These are phyloP conservation scores for Wickerhamiella qilinensis DNA, from an alignment of 805 yeast species.

Conservation along the genomic window DNA sequence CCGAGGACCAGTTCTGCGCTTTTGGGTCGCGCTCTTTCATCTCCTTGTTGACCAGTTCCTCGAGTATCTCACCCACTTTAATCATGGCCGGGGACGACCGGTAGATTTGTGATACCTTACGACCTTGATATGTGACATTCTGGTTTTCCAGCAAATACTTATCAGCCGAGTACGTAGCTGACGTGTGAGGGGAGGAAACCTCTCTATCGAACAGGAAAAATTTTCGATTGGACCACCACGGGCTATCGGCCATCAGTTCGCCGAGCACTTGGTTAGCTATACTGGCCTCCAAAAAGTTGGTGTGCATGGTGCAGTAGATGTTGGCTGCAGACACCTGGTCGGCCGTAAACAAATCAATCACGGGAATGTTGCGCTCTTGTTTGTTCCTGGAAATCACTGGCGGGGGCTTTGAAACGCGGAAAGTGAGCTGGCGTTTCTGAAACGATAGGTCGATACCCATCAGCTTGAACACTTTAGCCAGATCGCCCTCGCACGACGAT, in stretches of 20 bases:
- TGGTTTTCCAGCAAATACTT: slow-evolving; percentile 8
- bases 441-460: slow-evolving; percentile 17
- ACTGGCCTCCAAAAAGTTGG: slow-evolving; percentile 35
- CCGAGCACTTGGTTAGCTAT: slow-evolving; percentile 31
- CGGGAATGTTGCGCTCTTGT: neutral
- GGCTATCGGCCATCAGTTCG: slow-evolving; percentile 28
- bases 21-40: slow-evolving; percentile 14
- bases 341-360: slow-evolving; percentile 31
- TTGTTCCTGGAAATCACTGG: neutral
- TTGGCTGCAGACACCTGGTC: slow-evolving; percentile 29
- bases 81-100: slow-evolving; percentile 28
- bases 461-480: slow-evolving; percentile 27
- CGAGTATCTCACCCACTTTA: slow-evolving; percentile 25
- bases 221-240: slow-evolving; percentile 26
- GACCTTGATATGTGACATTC: slow-evolving; percentile 26
- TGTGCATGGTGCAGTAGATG: slow-evolving; percentile 35
- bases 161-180: slow-evolving; percentile 25
- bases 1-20: slow-evolving; percentile 32
- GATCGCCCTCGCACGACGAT: slow-evolving; percentile 36
- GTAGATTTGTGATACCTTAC: slow-evolving; percentile 16
- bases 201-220: slow-evolving; percentile 49
- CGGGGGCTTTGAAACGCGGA: slow-evolving; percentile 4
- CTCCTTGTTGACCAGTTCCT: slow-evolving; percentile 27
- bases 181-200: slow-evolving; percentile 42
- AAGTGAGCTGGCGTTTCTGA: slow-evolving; percentile 11